Evolutionary conservation across 345 rosid species (phyloP), one percentile per base, ranked within the genome.

Genomic region (Clausena lansium): DNA sequence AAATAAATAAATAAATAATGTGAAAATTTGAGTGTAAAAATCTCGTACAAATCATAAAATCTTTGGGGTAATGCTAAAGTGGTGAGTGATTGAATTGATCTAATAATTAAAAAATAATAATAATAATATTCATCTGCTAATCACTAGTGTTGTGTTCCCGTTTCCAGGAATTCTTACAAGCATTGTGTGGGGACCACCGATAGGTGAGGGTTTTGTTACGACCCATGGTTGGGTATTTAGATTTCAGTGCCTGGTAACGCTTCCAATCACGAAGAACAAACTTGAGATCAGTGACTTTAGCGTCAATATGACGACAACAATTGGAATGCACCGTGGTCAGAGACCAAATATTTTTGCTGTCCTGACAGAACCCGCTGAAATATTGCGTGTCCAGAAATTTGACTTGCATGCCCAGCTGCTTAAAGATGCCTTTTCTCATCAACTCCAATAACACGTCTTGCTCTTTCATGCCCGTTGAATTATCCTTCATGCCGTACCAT

Each of bases 341-440:
- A 0, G 71, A 81, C 9, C 78, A 32, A 66, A 92, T 57, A 70
- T 95, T 86, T 17, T 9, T 33, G 75, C 94, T 93, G 27, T 89
- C 90, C 61, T 85, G 76, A 52, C 99, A 95, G 75, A 93, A 95
- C 27, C 99, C 97, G 14, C 98, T 93, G 75, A 95, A 93, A 14
- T 83, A 71, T 7, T 35, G 67, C 1, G 98, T 93, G 69, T 83
- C 84, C 75, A 95, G 77, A 78, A 87, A 87, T 73, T 83, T 83
- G 0, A 92, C 84, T 4, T 2, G 67, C 6, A 95, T 80, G 0
- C 85, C 86, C 20, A 95, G 77, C n/a, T 82, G 28, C 10, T 27
- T 20, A 6, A 83, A 81, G 36, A 73, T 41, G 28, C 94, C 96
- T 0, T 71, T 52, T 22, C 52, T 82, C 50, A 87, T 63, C 33